Conservation (phyloP, 768 basidiomycete genomes). For the Russula sp. region DNA sequence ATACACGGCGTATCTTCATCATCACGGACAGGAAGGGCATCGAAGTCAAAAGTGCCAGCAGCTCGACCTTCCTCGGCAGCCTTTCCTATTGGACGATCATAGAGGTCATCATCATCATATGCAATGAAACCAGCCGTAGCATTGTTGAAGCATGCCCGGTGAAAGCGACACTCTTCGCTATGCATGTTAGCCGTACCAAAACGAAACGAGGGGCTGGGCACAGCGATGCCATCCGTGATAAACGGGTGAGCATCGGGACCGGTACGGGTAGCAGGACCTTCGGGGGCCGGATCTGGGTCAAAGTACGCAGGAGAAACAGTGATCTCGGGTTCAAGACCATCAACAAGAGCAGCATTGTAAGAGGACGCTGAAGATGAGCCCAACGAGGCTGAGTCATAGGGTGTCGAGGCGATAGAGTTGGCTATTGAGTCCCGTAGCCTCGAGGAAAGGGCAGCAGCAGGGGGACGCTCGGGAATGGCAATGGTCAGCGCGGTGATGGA, state of each 20-base stretch:
- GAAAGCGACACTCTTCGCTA: conserved; percentile 20
- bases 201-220: conserved; percentile 11
- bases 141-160: conserved; percentile 19
- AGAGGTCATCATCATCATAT: conserved; percentile 25
- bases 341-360: conserved; percentile 4
- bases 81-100: conserved; percentile 10
- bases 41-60: conserved; percentile 30
- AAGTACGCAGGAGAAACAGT: conserved; percentile 38
- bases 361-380: conserved; percentile 13
- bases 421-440: conserved; percentile 10
- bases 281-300: conserved; percentile 38
- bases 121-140: conserved; percentile 30
- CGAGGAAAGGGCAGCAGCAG: background rate
- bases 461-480: conserved; percentile 7
- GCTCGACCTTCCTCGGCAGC: conserved; percentile 16
- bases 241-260: conserved; percentile 27
- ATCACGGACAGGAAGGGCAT: conserved; percentile 28
- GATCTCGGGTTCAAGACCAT: conserved; percentile 16
- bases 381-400: conserved; percentile 12
- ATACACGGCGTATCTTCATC: conserved; percentile 19
- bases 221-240: conserved; percentile 20
- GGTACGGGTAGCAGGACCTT: conserved; percentile 39
- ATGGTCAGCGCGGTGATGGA: background rate
- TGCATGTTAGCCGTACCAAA: conserved; percentile 16
- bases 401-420: conserved; percentile 15